Conservation (phyloP, 768 basidiomycete genomes). For the Strobilomyces confusus region DNA sequence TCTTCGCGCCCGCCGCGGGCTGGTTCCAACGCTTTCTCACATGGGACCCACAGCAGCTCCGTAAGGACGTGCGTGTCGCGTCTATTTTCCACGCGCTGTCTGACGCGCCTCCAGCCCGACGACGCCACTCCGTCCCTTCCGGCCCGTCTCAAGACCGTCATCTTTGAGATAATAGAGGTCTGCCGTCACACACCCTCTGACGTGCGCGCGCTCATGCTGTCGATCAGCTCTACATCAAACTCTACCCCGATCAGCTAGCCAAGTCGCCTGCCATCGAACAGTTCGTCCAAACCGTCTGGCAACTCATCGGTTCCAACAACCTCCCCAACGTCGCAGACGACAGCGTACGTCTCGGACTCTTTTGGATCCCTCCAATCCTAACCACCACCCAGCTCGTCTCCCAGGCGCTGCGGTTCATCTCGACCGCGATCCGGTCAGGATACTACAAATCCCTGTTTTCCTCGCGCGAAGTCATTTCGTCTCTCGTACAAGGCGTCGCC, state of each 20-base stretch:
- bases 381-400: slow-evolving; percentile 66
- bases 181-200: background rate
- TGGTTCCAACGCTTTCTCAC: slow-evolving; percentile 78
- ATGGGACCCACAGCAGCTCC: slow-evolving; percentile 71
- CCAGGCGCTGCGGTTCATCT: slow-evolving; percentile 86
- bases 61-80: slow-evolving; percentile 51
- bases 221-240: slow-evolving; percentile 69
- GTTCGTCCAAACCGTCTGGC: slow-evolving; percentile 90
- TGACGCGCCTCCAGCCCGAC: slow-evolving; percentile 51
- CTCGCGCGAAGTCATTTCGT: slow-evolving; percentile 71
- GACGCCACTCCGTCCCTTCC: slow-evolving; percentile 80
- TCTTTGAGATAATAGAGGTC: slow-evolving; percentile 90
- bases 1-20: slow-evolving; percentile 67
- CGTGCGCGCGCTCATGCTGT: background rate
- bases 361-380: background rate
- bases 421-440: slow-evolving; percentile 86
- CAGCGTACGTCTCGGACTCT: slow-evolving; percentile 43
- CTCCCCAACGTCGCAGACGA: slow-evolving; percentile 73
- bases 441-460: slow-evolving; percentile 81
- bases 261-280: slow-evolving; percentile 58
- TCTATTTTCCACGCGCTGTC: slow-evolving; percentile 1
- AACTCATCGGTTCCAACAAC: slow-evolving; percentile 65
- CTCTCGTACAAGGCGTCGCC: slow-evolving; percentile 85
- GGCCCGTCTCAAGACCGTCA: slow-evolving; percentile 84
- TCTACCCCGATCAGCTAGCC: slow-evolving; percentile 75